A percentile compares a stretch with the other conserved stretches of the same genome.
Conservation (phyloP, 1,284 basidiomycete species). For the Puccinia sorghi region DNA sequence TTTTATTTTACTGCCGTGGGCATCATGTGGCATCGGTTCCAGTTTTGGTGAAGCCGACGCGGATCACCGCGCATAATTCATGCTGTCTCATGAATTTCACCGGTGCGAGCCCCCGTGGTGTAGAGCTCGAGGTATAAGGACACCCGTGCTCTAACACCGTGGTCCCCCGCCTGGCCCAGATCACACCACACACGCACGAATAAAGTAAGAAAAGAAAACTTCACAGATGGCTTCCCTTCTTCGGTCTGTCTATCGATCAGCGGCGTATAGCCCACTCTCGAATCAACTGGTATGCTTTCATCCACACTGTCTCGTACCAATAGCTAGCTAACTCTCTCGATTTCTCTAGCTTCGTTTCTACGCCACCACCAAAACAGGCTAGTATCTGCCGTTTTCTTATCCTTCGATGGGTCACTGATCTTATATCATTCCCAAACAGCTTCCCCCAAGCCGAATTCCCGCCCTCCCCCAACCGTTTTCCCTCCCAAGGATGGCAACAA, state of each 20-base stretch:
- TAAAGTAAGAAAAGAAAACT: no score
- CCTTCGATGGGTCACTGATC: not conserved
- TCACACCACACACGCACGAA: no score
- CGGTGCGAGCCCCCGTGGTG: no score
- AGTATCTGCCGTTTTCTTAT: not conserved
- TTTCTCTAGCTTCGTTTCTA: constrained; percentile 27
- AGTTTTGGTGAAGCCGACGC: no score
- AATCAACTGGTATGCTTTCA: constrained; percentile 8
- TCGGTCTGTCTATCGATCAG: constrained; percentile 35
- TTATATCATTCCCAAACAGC: not conserved
- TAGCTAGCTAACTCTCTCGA: constrained; percentile 20
- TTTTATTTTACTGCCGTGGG: no score
- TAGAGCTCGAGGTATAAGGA: no score
- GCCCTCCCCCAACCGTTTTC: no score
- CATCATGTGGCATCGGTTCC: no score
- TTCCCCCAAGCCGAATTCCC: not conserved
- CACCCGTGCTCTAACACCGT: no score
- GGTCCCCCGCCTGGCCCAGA: no score
- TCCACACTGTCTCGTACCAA: not conserved
- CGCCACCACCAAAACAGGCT: constrained; percentile 35
- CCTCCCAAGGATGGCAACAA: constrained; percentile 34
- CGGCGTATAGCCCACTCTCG: constrained; percentile 11
- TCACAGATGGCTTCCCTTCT: constrained; percentile 45
- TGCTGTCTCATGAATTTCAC: no score
- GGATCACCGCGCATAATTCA: no score